A percentile compares a stretch with the other conserved stretches of the same genome.
Evolutionary conservation across 495 filamentous ascomycete genomes (phyloP).

Genomic region (Xylaria palmicola): DNA sequence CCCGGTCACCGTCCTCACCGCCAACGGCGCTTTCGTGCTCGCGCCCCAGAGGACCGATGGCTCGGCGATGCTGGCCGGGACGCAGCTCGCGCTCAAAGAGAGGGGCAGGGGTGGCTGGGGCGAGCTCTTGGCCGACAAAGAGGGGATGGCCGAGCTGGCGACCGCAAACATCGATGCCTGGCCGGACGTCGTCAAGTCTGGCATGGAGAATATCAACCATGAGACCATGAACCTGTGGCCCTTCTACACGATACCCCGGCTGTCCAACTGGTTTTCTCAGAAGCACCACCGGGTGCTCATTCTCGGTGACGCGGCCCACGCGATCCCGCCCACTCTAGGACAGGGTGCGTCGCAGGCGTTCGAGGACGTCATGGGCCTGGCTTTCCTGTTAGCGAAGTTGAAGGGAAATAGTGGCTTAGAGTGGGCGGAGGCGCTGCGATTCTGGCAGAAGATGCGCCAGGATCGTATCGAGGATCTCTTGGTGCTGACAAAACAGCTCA

Average conservation of each 20-base stretch:
- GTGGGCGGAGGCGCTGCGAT: conserved; percentile 13
- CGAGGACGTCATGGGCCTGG: conserved; percentile 35
- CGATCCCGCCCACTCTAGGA: conserved; percentile 42
- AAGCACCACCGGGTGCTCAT: conserved; percentile 27
- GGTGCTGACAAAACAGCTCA: conserved; percentile 19
- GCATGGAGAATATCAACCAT: conserved; percentile 18
- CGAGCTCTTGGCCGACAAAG: conserved; percentile 15
- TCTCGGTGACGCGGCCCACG: conserved; percentile 48
- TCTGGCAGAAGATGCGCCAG: conserved; percentile 25
- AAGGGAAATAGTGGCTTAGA: neutral
- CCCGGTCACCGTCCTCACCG: conserved; percentile 42
- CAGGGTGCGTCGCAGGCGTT: conserved; percentile 40
- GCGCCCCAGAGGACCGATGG: conserved; percentile 46
- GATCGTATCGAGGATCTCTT: conserved; percentile 19
- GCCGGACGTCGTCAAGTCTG: conserved; percentile 14
- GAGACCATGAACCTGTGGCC: conserved; percentile 24
- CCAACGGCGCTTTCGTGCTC: conserved; percentile 45
- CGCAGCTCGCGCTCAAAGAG: conserved; percentile 26
- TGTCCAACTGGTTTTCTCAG: too few relatives aligned
- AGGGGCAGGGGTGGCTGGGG: conserved; percentile 17
- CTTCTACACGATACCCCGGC: conserved; percentile 19
- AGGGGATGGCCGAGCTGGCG: conserved; percentile 8
- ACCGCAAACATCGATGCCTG: conserved; percentile 3
- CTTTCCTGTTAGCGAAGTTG: conserved; percentile 23
- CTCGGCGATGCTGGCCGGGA: conserved; percentile 42